Evolutionary conservation across 805 yeast genomes (phyloP).

Genomic region (Torulaspora delbrueckii): DNA sequence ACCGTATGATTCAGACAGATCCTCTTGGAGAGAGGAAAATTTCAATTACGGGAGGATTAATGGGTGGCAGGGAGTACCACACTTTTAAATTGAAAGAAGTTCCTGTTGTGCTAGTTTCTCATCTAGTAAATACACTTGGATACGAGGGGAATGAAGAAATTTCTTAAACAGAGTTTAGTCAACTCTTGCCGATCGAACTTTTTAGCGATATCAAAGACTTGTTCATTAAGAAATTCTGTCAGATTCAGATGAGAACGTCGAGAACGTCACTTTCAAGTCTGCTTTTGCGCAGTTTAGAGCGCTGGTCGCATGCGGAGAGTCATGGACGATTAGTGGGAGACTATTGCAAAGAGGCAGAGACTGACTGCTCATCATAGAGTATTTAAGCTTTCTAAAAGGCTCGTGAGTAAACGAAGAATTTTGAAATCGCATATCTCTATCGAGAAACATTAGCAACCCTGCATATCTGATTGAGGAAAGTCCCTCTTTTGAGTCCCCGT

Average conservation of each 20-base stretch:
- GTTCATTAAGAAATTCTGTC: constrained; percentile 31
- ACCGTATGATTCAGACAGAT: constrained; percentile 31
- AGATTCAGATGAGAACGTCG: constrained; percentile 19
- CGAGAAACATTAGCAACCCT: neutral
- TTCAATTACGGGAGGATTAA: constrained; percentile 36
- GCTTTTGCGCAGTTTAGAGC: constrained; percentile 48
- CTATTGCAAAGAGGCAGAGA: constrained; percentile 39
- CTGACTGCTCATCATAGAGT: constrained; percentile 45
- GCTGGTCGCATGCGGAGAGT: constrained; percentile 43
- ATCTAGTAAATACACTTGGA: constrained; percentile 39
- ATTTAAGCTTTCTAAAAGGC: constrained; percentile 23
- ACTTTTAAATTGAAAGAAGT: constrained; percentile 39
- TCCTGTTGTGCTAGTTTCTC: constrained; percentile 33
- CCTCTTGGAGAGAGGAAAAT: constrained; percentile 45
- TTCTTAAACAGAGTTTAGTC: constrained; percentile 41
- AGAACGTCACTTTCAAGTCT: constrained; percentile 40
- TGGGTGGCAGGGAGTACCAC: constrained; percentile 38
- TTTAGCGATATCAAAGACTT: constrained; percentile 38
- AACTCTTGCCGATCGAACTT: constrained; percentile 37
- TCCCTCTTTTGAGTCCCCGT: constrained; percentile 21
- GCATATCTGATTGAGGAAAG: constrained; percentile 2
- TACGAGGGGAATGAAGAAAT: constrained; percentile 41
- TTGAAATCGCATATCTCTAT: constrained; percentile 16
- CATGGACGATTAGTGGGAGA: constrained; percentile 55
- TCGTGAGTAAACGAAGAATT: constrained; percentile 10